Conservation (phyloP, 2,329 filamentous ascomycete species). For the Colletotrichum gigasporum region DNA sequence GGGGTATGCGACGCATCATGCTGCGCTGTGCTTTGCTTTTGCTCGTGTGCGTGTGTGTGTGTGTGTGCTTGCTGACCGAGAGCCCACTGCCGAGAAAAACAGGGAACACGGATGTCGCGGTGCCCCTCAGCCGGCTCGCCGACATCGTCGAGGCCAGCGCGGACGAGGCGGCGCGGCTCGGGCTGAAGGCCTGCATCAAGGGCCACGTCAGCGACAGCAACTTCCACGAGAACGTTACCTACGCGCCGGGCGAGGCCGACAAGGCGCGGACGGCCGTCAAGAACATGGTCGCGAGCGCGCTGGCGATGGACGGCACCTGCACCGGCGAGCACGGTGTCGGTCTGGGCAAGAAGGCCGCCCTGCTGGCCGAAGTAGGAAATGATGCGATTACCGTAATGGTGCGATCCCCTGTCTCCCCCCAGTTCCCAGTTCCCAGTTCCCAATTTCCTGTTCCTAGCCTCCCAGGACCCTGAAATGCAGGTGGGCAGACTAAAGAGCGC, state of each 20-base stretch:
- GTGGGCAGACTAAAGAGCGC: too few relatives aligned
- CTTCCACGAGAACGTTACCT: constrained; percentile 93
- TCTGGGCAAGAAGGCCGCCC: constrained; percentile 83
- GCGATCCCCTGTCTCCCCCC: constrained; percentile 44
- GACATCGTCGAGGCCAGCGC: constrained; percentile 85
- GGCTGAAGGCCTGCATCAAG: constrained; percentile 85
- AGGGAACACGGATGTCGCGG: constrained; percentile 85
- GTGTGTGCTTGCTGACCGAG: neutral
- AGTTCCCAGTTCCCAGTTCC: too few relatives aligned
- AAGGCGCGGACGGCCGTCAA: constrained; percentile 86
- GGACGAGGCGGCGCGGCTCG: constrained; percentile 85
- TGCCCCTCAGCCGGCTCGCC: constrained; percentile 77
- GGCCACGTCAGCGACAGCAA: constrained; percentile 94
- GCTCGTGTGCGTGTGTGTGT: too few relatives aligned
- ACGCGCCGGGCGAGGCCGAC: constrained; percentile 75
- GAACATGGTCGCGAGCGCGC: constrained; percentile 87
- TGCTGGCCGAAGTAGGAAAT: constrained; percentile 80
- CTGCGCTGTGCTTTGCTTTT: too few relatives aligned
- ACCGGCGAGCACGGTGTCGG: constrained; percentile 89
- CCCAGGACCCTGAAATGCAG: constrained; percentile 29
- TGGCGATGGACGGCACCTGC: constrained; percentile 94
- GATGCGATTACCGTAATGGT: constrained; percentile 87
- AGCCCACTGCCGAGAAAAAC: neutral
- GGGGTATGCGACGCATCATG: neutral
- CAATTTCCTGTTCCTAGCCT: too few relatives aligned